Base-by-base conservation (phyloP, 306 rosid genomes). In the Casuarina cunninghamiana region DNA sequence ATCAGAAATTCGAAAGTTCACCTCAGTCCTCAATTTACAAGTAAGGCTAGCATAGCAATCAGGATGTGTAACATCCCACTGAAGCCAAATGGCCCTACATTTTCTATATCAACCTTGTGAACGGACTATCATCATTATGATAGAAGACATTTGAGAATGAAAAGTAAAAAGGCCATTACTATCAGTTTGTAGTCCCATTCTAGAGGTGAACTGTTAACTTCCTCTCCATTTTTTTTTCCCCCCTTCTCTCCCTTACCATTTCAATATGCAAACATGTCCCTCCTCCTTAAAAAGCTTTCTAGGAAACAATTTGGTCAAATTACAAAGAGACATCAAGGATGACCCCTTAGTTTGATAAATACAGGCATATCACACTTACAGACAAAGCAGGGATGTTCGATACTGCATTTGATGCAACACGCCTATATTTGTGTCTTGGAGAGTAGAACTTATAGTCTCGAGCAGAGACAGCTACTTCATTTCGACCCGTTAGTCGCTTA, bases 371-470 rank as follows among this genome's bases (percentile, higher is more conserved):
- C 19, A 79, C 69, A 42, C 97, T 89, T 94, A 94, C 97, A 77
- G 88, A 58, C 71, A 94, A 87, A 80, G 88, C 87, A 46, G 91
- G 32, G 32, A 90, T 87, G 77, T 86, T 92, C 74, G 97, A 72
- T 7, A 87, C 81, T 37, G 93, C 88, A 51, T 84, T 89, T 61
- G 97, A 77, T 78, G 88, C 61, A 78, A 81, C 81, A 66, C 97
- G 95, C 88, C 97, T 90, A 85, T 55, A 88, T 80, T 94, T 94
- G 84, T 94, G 97, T 81, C 98, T 87, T 74, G 98, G 98, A 72
- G 98, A 92, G 86, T 94, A 94, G 84, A 87, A 92, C 75, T 94
- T 94, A 69, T 86, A 94, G 82, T 94, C 97, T 55, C 72, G 78
- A 74, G 90, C 79, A 76, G 91, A 83, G 68, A 94, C 90, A 70